A percentile compares a stretch with the other conserved stretches of the same genome.
Conservation (phyloP, 169 alveolate genomes). For the Cryptosporidium andersoni region DNA sequence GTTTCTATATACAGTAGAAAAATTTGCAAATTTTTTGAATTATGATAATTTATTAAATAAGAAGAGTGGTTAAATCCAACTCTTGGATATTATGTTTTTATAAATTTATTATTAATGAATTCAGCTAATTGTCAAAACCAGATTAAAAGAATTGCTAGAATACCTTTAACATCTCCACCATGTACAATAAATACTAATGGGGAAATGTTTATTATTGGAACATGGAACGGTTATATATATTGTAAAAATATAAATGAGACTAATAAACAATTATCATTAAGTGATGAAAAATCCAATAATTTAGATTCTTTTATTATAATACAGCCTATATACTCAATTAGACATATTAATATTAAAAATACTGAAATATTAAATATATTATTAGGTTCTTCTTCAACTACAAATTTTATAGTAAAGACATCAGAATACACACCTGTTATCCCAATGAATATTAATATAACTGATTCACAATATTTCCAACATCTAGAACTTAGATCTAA, state of each 20-base stretch:
- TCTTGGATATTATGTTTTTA: too few relatives aligned
- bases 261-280: background rate
- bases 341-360: constrained; percentile 11
- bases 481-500: constrained; percentile 38
- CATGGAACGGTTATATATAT: constrained; percentile 48
- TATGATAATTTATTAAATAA: too few relatives aligned
- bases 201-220: constrained; percentile 23
- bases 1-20: too few relatives aligned
- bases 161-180: constrained; percentile 43
- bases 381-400: too few relatives aligned
- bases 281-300: background rate
- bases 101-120: too few relatives aligned
- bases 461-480: constrained; percentile 17
- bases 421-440: constrained; percentile 1
- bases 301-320: background rate
- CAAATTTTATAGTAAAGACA: background rate
- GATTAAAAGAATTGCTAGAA: background rate
- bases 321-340: constrained; percentile 41
- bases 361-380: too few relatives aligned
- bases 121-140: too few relatives aligned
- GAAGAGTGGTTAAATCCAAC: too few relatives aligned
- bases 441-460: constrained; percentile 6
- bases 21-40: too few relatives aligned
- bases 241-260: too few relatives aligned
- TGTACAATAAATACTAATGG: constrained; percentile 25